Evolutionary conservation across 2,329 filamentous ascomycete genomes (phyloP).

Genomic region (Botryosphaeria dothidea): DNA sequence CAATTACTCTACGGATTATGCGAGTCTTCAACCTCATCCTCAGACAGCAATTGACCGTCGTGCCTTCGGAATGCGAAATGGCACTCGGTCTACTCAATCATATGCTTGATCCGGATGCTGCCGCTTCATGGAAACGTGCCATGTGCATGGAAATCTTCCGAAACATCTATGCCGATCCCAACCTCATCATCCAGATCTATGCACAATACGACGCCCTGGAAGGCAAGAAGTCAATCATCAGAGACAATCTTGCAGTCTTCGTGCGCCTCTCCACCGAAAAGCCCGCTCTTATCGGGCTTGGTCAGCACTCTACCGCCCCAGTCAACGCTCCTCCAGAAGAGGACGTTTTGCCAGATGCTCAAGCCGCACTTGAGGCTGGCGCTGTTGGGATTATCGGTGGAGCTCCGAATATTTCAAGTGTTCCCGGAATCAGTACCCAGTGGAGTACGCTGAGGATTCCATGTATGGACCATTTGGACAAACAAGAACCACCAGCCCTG

Average conservation of each 20-base stretch:
- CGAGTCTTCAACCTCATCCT: constrained; percentile 82
- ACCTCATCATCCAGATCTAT: constrained; percentile 77
- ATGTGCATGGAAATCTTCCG: constrained; percentile 90
- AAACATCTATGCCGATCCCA: constrained; percentile 79
- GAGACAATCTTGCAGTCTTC: constrained; percentile 81
- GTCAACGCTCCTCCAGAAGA: constrained; percentile 56
- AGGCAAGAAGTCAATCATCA: constrained; percentile 73
- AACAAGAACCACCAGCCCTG: constrained; percentile 76
- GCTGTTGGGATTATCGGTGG: constrained; percentile 83
- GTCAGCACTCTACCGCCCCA: constrained; percentile 84
- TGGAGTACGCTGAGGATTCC: constrained; percentile 88
- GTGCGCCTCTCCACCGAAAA: constrained; percentile 93
- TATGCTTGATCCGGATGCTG: constrained; percentile 80
- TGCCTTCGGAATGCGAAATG: constrained; percentile 79
- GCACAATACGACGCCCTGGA: constrained; percentile 73
- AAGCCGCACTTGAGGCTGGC: constrained; percentile 85
- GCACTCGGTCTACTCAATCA: constrained; percentile 80
- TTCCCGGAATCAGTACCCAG: constrained; percentile 78
- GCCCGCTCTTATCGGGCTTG: constrained; percentile 82
- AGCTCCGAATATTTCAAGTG: constrained; percentile 60
- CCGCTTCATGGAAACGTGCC: constrained; percentile 79
- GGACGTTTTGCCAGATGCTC: constrained; percentile 66
- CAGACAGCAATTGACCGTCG: constrained; percentile 71
- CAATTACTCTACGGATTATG: constrained; percentile 77
- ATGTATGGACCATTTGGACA: constrained; percentile 93